Base-by-base conservation (phyloP, 352 stramenopile species). In the Plasmopara viticola region DNA sequence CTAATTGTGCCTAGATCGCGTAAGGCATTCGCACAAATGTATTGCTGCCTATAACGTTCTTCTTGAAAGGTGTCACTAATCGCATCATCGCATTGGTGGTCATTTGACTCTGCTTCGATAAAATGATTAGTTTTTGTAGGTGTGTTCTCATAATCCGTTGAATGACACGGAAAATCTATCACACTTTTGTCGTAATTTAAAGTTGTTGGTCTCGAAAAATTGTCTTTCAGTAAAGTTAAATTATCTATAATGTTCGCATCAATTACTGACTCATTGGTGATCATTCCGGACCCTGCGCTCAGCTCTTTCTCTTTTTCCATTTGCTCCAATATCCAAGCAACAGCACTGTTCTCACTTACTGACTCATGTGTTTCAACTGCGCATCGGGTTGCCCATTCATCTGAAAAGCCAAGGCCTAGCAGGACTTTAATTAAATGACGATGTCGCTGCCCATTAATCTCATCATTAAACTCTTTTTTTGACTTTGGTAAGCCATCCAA, bases 321-420 rank as follows among this genome's bases (percentile, higher is more conserved):
- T 61, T 88, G 70, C 46, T 96, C 84, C 7, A 96, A 78, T 44
- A 96, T 95, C 89, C 89, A 96, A 20, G 70, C 66, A 15, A 95
- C 87, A 6, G 86, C 85, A 15, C 63, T 68, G 28, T 77, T 87
- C 60, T 95, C 84, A 43, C 74, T 67, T 17, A 66, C 60, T 0
- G 58, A 55, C 17, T 70, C 61, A 54, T 34, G 62, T 0, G 75
- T 76, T 59, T 90, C 77, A 1, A 56, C 48, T 17, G 75, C 82
- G 57, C 78, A 94, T 30, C 64, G 80, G 9, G 64, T 62, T 2
- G 75, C 78, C 76, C 84, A 95, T 33, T 93, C 79, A 3, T 81
- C 55, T 0, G 89, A 85, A 48, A 96, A 94, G 0, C 89, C 87
- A n/a, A 96, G 79, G 4, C 60, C 70, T 25, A 87, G 72, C 9